These are phyloP conservation scores for Isabelozyma heimii DNA, from an alignment of 805 yeast species.

Conservation along the genomic window DNA sequence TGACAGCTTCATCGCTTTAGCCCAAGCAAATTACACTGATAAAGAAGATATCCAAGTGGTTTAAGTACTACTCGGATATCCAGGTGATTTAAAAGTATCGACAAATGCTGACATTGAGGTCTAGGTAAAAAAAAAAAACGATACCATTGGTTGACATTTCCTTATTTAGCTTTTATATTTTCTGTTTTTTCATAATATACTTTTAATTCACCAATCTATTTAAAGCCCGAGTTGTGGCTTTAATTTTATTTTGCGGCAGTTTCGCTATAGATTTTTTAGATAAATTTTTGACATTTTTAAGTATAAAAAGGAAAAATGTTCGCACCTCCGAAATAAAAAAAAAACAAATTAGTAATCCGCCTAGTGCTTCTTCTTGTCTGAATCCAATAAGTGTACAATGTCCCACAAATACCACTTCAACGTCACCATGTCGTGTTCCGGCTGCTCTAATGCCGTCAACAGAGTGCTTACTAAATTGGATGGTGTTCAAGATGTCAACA, in stretches of 20 bases:
- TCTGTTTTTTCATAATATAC: neutral
- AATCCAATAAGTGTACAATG: conserved; percentile 23
- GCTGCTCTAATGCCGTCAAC: conserved; percentile 85
- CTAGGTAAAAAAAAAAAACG: no score
- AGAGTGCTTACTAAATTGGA: conserved; percentile 67
- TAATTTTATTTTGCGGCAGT: neutral
- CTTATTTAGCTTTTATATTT: no score
- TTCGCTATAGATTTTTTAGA: neutral
- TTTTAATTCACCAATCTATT: neutral
- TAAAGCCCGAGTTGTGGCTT: neutral
- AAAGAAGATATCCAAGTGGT: conserved; percentile 11
- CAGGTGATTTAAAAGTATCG: no score
- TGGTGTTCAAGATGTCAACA: conserved; percentile 71
- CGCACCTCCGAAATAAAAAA: neutral
- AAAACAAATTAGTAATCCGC: neutral
- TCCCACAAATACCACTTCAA: conserved; percentile 71
- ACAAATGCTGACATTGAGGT: no score
- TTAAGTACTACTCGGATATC: neutral
- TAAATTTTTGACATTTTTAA: neutral
- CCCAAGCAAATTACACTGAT: conserved; percentile 38
- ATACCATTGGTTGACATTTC: no score
- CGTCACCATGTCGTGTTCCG: conserved; percentile 82
- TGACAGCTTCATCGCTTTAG: conserved; percentile 40
- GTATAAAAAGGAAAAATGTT: neutral
- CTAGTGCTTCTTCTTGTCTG: neutral